Conservation (phyloP, 202 grass and related monocot species). For the Setaria viridis region DNA sequence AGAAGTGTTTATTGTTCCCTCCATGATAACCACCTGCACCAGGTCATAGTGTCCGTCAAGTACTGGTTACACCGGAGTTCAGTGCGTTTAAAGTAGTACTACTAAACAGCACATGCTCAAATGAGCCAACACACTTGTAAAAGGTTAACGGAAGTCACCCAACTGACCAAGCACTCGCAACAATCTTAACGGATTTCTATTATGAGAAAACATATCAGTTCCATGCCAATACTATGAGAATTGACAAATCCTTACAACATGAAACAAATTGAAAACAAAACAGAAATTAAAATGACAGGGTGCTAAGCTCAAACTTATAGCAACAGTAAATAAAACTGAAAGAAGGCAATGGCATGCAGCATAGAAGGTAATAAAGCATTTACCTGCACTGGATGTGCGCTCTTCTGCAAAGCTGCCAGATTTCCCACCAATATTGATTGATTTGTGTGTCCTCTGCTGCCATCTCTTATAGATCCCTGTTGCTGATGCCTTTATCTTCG, state of each 20-base stretch:
- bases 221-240: conserved; percentile 19
- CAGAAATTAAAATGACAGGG: neutral
- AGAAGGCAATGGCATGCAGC: neutral
- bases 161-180: neutral
- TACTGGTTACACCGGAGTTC: neutral
- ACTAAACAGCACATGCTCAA: neutral
- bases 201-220: conserved; percentile 27
- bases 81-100: neutral
- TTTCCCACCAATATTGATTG: conserved; percentile 69
- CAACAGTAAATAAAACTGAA: conserved; percentile 28
- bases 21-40: conserved; percentile 59
- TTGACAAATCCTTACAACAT: neutral
- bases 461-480: conserved; percentile 91
- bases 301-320: neutral
- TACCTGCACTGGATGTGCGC: conserved; percentile 54
- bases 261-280: neutral
- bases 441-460: conserved; percentile 79
- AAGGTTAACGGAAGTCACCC: neutral
- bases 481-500: conserved; percentile 66
- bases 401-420: conserved; percentile 41
- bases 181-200: conserved; percentile 1
- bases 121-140: conserved; percentile 20
- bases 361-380: conserved; percentile 2
- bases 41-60: conserved; percentile 11
- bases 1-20: conserved; percentile 54